Evolutionary conservation across 371 early-diverging fungal genomes (phyloP).

Genomic region (Rhizopus stolonifer): DNA sequence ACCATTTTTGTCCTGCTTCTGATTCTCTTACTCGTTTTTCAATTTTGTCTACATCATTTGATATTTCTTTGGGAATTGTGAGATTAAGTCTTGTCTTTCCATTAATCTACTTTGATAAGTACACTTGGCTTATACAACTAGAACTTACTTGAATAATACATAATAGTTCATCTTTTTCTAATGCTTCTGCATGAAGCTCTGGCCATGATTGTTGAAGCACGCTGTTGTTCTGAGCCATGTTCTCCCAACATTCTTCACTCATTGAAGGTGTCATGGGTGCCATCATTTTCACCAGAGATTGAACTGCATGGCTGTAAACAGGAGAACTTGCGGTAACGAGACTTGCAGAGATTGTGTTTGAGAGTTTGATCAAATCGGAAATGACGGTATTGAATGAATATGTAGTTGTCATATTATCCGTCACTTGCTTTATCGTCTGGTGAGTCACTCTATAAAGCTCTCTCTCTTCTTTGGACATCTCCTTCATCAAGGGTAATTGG

Average conservation of each 20-base stretch:
- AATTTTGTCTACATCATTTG: constrained; percentile 35
- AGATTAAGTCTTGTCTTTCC: constrained; percentile 77
- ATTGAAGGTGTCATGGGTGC: constrained; percentile 75
- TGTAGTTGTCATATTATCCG: constrained; percentile 56
- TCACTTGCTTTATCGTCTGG: constrained; percentile 58
- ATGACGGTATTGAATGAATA: constrained; percentile 81
- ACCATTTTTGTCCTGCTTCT: constrained; percentile 59
- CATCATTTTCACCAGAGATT: constrained; percentile 68
- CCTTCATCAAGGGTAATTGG: constrained; percentile 16
- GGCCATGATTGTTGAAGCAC: constrained; percentile 73
- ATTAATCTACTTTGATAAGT: constrained; percentile 65
- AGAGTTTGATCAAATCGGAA: constrained; percentile 81
- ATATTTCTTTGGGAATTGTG: constrained; percentile 48
- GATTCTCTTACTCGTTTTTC: constrained; percentile 47
- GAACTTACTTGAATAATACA: constrained; percentile 58
- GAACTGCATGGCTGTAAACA: constrained; percentile 58
- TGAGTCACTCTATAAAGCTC: constrained; percentile 53
- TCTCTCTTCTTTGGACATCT: constrained; percentile 56
- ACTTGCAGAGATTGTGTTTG: constrained; percentile 51
- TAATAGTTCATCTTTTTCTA: constrained; percentile 50
- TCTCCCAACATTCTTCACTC: constrained; percentile 77
- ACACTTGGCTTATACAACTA: too few relatives aligned
- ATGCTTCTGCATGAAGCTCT: constrained; percentile 47
- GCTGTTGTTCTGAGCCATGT: constrained; percentile 22
- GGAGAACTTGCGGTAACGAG: constrained; percentile 28